Conservation (phyloP, 1,139 yeast species). For the Hyphopichia khmerensis region DNA sequence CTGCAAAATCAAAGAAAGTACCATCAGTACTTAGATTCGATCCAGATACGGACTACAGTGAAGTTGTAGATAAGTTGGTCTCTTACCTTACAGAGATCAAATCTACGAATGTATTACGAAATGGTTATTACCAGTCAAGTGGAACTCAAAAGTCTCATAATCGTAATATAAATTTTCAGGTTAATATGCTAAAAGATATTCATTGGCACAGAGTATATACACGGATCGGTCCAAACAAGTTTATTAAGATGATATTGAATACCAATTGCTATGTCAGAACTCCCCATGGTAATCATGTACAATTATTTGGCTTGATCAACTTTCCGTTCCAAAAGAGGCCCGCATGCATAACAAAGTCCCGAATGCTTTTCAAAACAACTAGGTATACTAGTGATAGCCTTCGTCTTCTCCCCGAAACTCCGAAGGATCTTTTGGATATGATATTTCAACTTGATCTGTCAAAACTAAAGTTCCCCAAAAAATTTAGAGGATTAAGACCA, state of each 20-base stretch:
- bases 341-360: constrained; percentile 7
- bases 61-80: constrained; percentile 25
- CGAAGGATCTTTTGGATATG: not conserved
- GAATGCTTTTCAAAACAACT: constrained; percentile 10
- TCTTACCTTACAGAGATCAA: constrained; percentile 15
- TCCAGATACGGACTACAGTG: constrained; percentile 14
- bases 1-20: not conserved
- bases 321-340: not conserved
- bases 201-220: constrained; percentile 35
- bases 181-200: constrained; percentile 29
- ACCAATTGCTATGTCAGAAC: constrained; percentile 21
- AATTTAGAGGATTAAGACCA: not conserved
- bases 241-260: constrained; percentile 30
- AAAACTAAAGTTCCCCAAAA: not conserved
- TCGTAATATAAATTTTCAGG: constrained; percentile 26
- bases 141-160: constrained; percentile 18
- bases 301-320: constrained; percentile 34
- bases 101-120: constrained; percentile 19
- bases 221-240: constrained; percentile 29
- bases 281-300: constrained; percentile 16
- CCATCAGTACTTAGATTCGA: not conserved
- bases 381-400: not conserved
- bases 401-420: constrained; percentile 1
- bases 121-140: constrained; percentile 22
- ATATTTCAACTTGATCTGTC: not conserved